Evolutionary conservation across 176 grass and related monocot genomes (phyloP).

Genomic region (Eragrostis curvula): DNA sequence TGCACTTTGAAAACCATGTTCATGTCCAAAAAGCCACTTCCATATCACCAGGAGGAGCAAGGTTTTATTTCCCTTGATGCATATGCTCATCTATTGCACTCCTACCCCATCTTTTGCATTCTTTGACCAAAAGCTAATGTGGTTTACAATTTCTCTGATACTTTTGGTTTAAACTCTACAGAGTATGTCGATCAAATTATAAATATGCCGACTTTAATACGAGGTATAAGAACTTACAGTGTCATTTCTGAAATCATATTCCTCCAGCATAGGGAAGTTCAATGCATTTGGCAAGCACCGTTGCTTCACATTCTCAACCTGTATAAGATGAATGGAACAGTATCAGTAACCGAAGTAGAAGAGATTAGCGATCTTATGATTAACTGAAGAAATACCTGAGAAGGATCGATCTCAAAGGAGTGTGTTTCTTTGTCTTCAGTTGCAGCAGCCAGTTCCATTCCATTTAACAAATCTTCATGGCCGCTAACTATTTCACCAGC

Average conservation of each 20-base stretch:
- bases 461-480: conserved; percentile 80
- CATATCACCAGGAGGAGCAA: not conserved
- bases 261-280: conserved; percentile 92
- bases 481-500: conserved; percentile 59
- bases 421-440: conserved; percentile 91
- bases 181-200: conserved; percentile 12
- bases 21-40: not conserved
- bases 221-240: conserved; percentile 54
- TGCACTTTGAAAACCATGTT: not conserved
- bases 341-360: conserved; percentile 4
- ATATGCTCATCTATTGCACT: not conserved
- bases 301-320: conserved; percentile 95
- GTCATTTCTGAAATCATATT: conserved; percentile 97
- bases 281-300: conserved; percentile 87
- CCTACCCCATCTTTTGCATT: not conserved
- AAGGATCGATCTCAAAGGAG: conserved; percentile 86
- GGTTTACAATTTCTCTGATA: not conserved
- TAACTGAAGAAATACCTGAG: conserved; percentile 58
- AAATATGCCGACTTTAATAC: conserved; percentile 10
- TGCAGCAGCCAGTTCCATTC: conserved; percentile 79
- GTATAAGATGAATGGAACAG: conserved; percentile 29
- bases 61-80: not conserved
- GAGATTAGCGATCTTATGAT: not conserved
- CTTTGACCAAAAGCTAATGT: not conserved
- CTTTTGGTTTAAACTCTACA: not conserved